phyloP scores from a whole-genome alignment of 257 asterid genomes.

The Verbascum thapsus region DNA sequence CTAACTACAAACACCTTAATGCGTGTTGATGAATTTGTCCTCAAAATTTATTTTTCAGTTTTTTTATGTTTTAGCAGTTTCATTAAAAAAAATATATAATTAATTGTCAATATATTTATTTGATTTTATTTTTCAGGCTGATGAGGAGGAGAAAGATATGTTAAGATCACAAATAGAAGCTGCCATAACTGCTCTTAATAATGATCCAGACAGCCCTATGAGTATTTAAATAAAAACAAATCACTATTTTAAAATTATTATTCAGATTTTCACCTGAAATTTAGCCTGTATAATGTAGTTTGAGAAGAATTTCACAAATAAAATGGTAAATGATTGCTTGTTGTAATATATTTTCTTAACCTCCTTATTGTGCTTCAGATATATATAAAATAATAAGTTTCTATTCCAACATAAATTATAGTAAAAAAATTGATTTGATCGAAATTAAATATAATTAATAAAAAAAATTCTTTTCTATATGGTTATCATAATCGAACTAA shows the following conservation, averaged over 20 bases:
- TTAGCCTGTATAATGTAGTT: slow-evolving; percentile 18
- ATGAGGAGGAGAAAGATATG: slow-evolving; percentile 59
- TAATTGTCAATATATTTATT: background rate
- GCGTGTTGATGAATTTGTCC: too few relatives aligned
- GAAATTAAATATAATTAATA: too few relatives aligned
- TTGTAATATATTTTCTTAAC: background rate
- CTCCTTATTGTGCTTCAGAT: background rate
- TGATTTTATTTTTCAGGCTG: slow-evolving; percentile 48
- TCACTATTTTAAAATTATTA: background rate
- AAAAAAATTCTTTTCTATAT: too few relatives aligned
- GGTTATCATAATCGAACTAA: too few relatives aligned
- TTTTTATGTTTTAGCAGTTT: background rate
- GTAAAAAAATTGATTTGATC: too few relatives aligned
- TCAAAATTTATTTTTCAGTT: too few relatives aligned
- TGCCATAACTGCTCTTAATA: slow-evolving; percentile 64
- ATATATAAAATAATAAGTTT: too few relatives aligned
- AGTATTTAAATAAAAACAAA: slow-evolving; percentile 34
- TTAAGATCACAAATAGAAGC: slow-evolving; percentile 56
- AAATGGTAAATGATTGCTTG: background rate
- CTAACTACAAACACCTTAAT: background rate
- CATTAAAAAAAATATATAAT: background rate
- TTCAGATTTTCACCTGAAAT: background rate
- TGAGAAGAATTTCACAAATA: slow-evolving; percentile 1
- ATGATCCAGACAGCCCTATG: slow-evolving; percentile 69
- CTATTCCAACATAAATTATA: too few relatives aligned